Conservation (phyloP, 2,329 filamentous ascomycete species). For the Sporothrix schenckii region DNA sequence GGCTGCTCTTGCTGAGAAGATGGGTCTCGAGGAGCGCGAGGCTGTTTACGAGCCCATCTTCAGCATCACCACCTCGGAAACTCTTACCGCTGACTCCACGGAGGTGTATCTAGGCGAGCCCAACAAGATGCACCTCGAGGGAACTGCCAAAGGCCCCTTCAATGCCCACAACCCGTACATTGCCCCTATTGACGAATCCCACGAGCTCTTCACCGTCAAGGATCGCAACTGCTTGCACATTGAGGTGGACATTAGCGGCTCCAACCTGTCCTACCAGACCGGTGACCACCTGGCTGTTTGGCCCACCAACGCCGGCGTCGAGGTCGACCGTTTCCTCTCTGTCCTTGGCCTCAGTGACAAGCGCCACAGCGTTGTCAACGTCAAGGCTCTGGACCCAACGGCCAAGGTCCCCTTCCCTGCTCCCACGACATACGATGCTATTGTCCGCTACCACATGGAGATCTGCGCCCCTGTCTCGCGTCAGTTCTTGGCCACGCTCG, state of each 20-base stretch:
- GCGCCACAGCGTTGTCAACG: slow-evolving; percentile 77
- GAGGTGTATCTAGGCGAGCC: slow-evolving; percentile 94
- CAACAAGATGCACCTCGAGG: slow-evolving; percentile 93
- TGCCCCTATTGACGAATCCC: slow-evolving; percentile 88
- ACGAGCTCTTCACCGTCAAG: slow-evolving; percentile 84
- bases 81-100: slow-evolving; percentile 71
- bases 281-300: slow-evolving; percentile 97
- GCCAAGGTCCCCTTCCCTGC: slow-evolving; percentile 98
- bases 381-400: slow-evolving; percentile 91
- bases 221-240: slow-evolving; percentile 95
- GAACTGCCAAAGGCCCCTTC: slow-evolving; percentile 80
- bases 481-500: slow-evolving; percentile 86
- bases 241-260: slow-evolving; percentile 88
- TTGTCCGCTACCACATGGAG: slow-evolving; percentile 93
- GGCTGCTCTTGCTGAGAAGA: slow-evolving; percentile 76
- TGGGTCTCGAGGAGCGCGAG: slow-evolving; percentile 92
- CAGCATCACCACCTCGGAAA: slow-evolving; percentile 74
- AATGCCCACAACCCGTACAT: slow-evolving; percentile 98
- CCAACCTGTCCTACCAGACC: slow-evolving; percentile 90
- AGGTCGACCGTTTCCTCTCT: slow-evolving; percentile 86
- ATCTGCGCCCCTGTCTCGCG: slow-evolving; percentile 94
- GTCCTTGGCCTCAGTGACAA: slow-evolving; percentile 76
- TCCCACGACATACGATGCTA: slow-evolving; percentile 93
- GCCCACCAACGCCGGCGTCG: slow-evolving; percentile 91
- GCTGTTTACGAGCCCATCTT: slow-evolving; percentile 95